Percentiles rank a stretch among this genome's conserved stretches.
Conservation (phyloP, 176 grass and related monocot species). For the Tillandsia fasciculata region DNA sequence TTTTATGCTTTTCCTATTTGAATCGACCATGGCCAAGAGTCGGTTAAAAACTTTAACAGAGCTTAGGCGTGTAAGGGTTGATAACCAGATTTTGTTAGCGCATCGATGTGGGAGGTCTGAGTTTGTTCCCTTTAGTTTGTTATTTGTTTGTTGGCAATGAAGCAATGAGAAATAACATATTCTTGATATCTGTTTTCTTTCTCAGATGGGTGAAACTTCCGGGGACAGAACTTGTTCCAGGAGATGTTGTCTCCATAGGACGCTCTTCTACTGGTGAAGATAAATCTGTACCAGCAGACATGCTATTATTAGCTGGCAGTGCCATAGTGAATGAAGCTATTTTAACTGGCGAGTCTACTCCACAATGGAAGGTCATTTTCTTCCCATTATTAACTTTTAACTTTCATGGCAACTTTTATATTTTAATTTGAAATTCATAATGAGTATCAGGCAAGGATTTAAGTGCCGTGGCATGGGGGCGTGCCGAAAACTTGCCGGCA, state of each 20-base stretch:
- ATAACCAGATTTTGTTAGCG: conserved; percentile 72
- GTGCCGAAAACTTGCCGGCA: too few relatives aligned
- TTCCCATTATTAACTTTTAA: neutral
- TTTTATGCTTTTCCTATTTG: conserved; percentile 98
- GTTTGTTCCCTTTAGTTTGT: conserved; percentile 26
- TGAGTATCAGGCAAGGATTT: neutral
- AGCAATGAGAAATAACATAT: conserved; percentile 2
- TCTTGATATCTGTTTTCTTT: conserved; percentile 22
- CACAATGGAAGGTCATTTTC: conserved; percentile 90
- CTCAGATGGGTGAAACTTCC: conserved; percentile 83
- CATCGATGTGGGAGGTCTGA: conserved; percentile 82
- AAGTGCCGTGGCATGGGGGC: too few relatives aligned
- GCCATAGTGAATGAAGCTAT: conserved; percentile 98
- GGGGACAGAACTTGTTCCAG: conserved; percentile 87
- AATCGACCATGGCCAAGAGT: conserved; percentile 98
- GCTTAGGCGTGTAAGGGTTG: conserved; percentile 97
- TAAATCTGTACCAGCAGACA: conserved; percentile 94
- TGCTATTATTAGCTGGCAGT: conserved; percentile 81
- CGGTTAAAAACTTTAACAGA: conserved; percentile 92
- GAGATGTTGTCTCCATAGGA: conserved; percentile 92
- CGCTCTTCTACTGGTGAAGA: conserved; percentile 73
- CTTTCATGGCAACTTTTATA: neutral
- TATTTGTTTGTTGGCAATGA: conserved; percentile 16
- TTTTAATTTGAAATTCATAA: neutral
- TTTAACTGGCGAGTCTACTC: conserved; percentile 98